These are phyloP conservation scores for Fusarium coicis DNA, from an alignment of 2,329 filamentous ascomycete genomes.

Conservation along the genomic window DNA sequence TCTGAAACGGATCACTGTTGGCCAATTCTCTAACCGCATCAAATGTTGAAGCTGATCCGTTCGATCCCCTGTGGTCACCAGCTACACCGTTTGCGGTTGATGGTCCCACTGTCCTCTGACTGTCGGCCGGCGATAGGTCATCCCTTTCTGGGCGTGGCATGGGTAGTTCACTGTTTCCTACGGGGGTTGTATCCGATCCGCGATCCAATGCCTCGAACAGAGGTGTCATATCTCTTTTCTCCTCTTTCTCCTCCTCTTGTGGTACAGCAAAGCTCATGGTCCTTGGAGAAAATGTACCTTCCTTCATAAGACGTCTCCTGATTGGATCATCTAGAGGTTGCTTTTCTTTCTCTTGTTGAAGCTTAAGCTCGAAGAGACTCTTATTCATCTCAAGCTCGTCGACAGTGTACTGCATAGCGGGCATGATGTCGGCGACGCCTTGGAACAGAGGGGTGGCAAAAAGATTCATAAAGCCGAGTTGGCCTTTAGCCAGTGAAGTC, in stretches of 20 bases:
- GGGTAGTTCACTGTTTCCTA: constrained; percentile 37
- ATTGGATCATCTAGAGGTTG: constrained; percentile 52
- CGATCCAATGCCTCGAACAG: constrained; percentile 32
- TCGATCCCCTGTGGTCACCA: constrained; percentile 54
- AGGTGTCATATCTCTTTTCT: constrained; percentile 34
- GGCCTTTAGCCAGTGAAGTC: constrained; percentile 83
- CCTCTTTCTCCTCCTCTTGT: constrained; percentile 42
- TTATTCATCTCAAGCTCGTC: constrained; percentile 84
- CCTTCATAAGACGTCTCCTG: constrained; percentile 49
- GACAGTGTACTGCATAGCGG: constrained; percentile 84
- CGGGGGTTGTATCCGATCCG: constrained; percentile 34
- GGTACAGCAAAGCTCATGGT: constrained; percentile 55
- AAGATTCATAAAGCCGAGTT: constrained; percentile 96
- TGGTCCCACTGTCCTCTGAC: constrained; percentile 45
- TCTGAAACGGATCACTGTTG: constrained; percentile 61
- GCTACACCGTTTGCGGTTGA: constrained; percentile 34
- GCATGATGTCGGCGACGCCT: constrained; percentile 86
- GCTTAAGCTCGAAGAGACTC: constrained; percentile 74
- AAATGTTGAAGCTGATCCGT: constrained; percentile 57
- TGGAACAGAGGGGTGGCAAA: constrained; percentile 94
- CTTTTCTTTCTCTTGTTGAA: constrained; percentile 71
- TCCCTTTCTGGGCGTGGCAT: constrained; percentile 42
- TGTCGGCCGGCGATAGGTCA: constrained; percentile 42
- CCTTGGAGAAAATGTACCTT: constrained; percentile 58
- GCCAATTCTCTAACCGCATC: constrained; percentile 60